Evolutionary conservation across 108 stramenopile species (phyloP).

Genomic region (Skeletonema marinoi): DNA sequence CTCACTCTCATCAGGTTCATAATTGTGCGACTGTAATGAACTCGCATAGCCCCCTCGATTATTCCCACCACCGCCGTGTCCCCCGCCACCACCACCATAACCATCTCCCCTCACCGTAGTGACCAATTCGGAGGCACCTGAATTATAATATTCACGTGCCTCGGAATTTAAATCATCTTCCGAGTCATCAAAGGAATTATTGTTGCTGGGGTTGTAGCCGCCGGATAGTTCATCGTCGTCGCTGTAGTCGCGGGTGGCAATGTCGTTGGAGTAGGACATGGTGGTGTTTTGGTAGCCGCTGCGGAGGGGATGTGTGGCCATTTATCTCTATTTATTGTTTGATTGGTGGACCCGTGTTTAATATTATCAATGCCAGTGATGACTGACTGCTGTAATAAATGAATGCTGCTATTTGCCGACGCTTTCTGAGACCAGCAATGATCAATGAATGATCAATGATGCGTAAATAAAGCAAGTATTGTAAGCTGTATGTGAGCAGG

Average conservation of each 20-base stretch:
- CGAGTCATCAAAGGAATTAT: constrained; percentile 1
- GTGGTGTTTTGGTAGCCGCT: no score
- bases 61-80: neutral
- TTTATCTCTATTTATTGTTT: no score
- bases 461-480: no score
- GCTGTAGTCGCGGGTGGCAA: neutral
- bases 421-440: no score
- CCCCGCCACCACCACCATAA: constrained; percentile 59
- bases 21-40: constrained; percentile 77
- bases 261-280: constrained; percentile 2
- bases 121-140: constrained; percentile 37
- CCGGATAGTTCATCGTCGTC: constrained; percentile 11
- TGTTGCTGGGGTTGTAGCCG: neutral
- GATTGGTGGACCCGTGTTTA: no score
- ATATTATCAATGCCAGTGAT: no score
- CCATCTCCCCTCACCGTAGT: constrained; percentile 51
- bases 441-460: no score
- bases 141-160: constrained; percentile 42
- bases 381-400: no score
- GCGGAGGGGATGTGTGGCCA: no score
- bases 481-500: no score
- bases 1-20: constrained; percentile 89
- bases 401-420: no score
- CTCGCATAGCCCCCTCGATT: constrained; percentile 24
- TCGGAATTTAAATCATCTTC: constrained; percentile 27